Conservation (phyloP, 768 basidiomycete genomes). For the Suillus ampliporus region DNA sequence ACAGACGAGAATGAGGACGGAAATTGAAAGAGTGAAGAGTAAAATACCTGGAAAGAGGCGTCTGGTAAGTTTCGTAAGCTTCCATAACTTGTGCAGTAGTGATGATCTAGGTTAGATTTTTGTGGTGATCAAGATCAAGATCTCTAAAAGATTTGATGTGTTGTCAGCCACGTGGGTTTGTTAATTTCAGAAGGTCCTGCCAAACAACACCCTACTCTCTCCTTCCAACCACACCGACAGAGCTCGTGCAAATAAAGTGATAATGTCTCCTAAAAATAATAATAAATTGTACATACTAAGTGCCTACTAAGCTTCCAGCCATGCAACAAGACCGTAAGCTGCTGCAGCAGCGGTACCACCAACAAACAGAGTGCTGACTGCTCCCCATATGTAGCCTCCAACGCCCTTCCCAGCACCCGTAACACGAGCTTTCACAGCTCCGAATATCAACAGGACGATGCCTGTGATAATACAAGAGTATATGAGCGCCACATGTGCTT, state of each 20-base stretch:
- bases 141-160: not conserved
- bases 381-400: conserved; percentile 79
- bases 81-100: conserved; percentile 50
- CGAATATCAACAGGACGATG: conserved; percentile 82
- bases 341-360: conserved; percentile 89
- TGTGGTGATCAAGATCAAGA: conserved; percentile 14
- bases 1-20: conserved; percentile 4
- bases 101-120: not conserved
- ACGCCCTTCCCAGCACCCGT: conserved; percentile 71
- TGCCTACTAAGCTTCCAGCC: conserved; percentile 42
- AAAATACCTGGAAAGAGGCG: conserved; percentile 77
- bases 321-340: conserved; percentile 64
- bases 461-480: conserved; percentile 80
- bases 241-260: not conserved
- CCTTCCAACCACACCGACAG: no score
- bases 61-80: conserved; percentile 74
- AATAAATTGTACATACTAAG: not conserved
- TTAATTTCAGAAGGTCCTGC: not conserved
- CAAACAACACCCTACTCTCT: not conserved
- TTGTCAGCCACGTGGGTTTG: not conserved
- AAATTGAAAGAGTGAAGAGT: not conserved
- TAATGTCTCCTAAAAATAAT: not conserved
- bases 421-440: conserved; percentile 81
- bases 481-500: conserved; percentile 69
- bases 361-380: conserved; percentile 80